Conservation (phyloP, 2,329 filamentous ascomycete genomes). For the Sclerotinia nivalis region DNA sequence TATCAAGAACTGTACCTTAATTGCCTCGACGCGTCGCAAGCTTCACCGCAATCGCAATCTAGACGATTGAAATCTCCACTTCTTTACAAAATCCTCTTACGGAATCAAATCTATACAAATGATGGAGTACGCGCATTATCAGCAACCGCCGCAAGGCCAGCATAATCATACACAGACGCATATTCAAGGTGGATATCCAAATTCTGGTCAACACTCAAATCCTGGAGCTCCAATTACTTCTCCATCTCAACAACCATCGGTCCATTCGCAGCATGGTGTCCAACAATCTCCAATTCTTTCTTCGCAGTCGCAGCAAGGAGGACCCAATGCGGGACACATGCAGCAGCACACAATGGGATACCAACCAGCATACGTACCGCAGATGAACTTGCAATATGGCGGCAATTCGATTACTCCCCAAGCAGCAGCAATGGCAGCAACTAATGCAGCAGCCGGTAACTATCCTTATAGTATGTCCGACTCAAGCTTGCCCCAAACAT, state of each 20-base stretch:
- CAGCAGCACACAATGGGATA: slow-evolving; percentile 76
- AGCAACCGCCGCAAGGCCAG: slow-evolving; percentile 59
- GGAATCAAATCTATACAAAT: slow-evolving; percentile 46
- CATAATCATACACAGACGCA: slow-evolving; percentile 61
- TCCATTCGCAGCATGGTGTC: slow-evolving; percentile 60
- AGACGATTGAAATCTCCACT: slow-evolving; percentile 23
- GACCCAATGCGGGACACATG: slow-evolving; percentile 59
- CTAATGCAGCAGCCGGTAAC: slow-evolving; percentile 85
- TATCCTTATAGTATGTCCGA: slow-evolving; percentile 72
- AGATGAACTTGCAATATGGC: slow-evolving; percentile 76
- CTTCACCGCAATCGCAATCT: slow-evolving; percentile 18
- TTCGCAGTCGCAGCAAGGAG: slow-evolving; percentile 72
- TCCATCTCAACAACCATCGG: slow-evolving; percentile 64
- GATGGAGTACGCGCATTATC: slow-evolving; percentile 77
- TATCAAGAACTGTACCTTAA: slow-evolving; percentile 26
- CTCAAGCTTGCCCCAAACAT: slow-evolving; percentile 66
- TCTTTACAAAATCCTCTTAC: slow-evolving; percentile 25
- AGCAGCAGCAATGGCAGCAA: slow-evolving; percentile 88
- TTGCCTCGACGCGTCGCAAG: slow-evolving; percentile 22
- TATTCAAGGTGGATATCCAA: slow-evolving; percentile 62
- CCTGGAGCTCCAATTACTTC: slow-evolving; percentile 62
- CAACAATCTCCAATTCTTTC: slow-evolving; percentile 79
- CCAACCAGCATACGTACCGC: slow-evolving; percentile 72
- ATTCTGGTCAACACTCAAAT: slow-evolving; percentile 55
- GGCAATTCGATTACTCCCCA: slow-evolving; percentile 71